phyloP scores from a whole-genome alignment of 768 basidiomycete genomes.

The Gloeopeniophorella convolvens region DNA sequence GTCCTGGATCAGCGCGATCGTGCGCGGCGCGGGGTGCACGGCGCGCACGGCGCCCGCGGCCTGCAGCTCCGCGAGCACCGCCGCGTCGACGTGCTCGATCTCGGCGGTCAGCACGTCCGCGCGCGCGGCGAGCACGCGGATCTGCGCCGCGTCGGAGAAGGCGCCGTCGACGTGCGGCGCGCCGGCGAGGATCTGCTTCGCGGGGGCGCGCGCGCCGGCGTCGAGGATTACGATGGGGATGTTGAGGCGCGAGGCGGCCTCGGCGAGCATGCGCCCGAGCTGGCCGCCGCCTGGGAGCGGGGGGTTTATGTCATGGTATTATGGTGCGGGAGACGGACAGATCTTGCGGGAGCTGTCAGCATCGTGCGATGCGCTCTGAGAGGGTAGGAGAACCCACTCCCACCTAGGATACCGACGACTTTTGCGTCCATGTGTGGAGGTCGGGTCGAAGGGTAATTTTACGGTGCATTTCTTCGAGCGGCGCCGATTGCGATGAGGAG shows the following conservation, averaged over 20 bases:
- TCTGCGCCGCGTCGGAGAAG: conserved; percentile 76
- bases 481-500: no score
- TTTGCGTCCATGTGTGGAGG: conserved; percentile 26
- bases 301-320: not conserved
- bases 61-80: conserved; percentile 59
- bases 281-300: conserved; percentile 81
- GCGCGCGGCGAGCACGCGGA: conserved; percentile 67
- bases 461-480: no score
- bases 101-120: conserved; percentile 91
- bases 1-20: conserved; percentile 81
- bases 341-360: no score
- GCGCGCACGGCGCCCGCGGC: conserved; percentile 28
- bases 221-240: conserved; percentile 83
- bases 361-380: not conserved
- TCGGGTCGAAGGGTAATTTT: no score
- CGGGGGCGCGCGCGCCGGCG: conserved; percentile 70
- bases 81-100: conserved; percentile 91
- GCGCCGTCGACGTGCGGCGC: conserved; percentile 41
- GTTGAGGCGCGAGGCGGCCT: conserved; percentile 82
- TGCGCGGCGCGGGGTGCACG: conserved; percentile 70
- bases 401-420: conserved; percentile 34
- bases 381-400: conserved; percentile 25
- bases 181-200: conserved; percentile 84
- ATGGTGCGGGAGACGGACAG: not conserved
- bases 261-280: conserved; percentile 93